These are phyloP conservation scores for Suhomyces sp. DNA, from an alignment of 805 yeast genomes.

Conservation along the genomic window DNA sequence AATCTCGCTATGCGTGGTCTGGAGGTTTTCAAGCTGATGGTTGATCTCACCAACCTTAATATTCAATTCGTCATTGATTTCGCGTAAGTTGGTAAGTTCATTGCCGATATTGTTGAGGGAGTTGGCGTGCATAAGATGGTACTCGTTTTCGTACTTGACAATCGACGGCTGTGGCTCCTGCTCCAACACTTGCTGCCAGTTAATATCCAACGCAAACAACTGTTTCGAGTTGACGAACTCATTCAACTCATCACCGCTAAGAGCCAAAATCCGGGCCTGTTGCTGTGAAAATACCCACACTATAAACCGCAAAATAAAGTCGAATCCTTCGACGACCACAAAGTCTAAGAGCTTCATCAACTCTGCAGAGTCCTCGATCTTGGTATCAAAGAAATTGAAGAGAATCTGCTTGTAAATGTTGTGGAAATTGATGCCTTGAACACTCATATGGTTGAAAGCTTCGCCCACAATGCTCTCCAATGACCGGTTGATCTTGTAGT, in stretches of 20 bases:
- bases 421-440: slow-evolving; percentile 34
- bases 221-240: slow-evolving; percentile 17
- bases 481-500: slow-evolving; percentile 33
- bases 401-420: slow-evolving; percentile 17
- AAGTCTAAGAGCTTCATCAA: slow-evolving; percentile 28
- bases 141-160: slow-evolving; percentile 37
- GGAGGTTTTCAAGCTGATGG: slow-evolving; percentile 26
- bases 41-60: slow-evolving; percentile 25
- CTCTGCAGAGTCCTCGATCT: slow-evolving; percentile 2
- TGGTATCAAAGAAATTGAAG: slow-evolving; percentile 16
- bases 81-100: slow-evolving; percentile 37
- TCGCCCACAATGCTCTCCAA: slow-evolving; percentile 31
- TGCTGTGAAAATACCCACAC: slow-evolving; percentile 20
- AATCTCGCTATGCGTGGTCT: slow-evolving; percentile 37
- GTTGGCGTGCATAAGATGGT: slow-evolving; percentile 36
- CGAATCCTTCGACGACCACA: slow-evolving; percentile 39
- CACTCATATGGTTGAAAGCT: slow-evolving; percentile 30
- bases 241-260: slow-evolving; percentile 25
- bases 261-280: slow-evolving; percentile 12
- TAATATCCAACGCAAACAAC: slow-evolving; percentile 12
- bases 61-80: slow-evolving; percentile 32
- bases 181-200: slow-evolving; percentile 8
- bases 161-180: slow-evolving; percentile 19
- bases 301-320: slow-evolving; percentile 28
- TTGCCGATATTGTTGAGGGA: slow-evolving; percentile 35